Conservation (phyloP, 139 green algal species). For the Astrephomene gubernaculifera region DNA sequence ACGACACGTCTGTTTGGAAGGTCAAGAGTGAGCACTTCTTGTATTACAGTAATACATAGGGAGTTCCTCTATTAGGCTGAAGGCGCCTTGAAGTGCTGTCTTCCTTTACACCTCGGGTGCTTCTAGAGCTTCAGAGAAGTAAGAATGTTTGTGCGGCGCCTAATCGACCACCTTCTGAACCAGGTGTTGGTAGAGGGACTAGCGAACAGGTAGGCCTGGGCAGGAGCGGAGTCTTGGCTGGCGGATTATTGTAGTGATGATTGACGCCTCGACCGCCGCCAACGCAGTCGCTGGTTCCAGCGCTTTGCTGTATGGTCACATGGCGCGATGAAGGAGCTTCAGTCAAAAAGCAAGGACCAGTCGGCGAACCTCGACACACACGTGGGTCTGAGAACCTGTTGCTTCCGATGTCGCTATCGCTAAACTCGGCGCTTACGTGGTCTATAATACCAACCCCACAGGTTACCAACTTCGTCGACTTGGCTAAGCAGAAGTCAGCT, state of each 20-base stretch:
- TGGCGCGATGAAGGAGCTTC: slow-evolving; percentile 36
- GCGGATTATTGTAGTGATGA: too few species aligned
- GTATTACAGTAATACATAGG: too few species aligned
- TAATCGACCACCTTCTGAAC: slow-evolving; percentile 57
- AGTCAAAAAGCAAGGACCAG: slow-evolving; percentile 13
- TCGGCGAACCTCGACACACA: slow-evolving; percentile 27
- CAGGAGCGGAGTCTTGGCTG: too few species aligned
- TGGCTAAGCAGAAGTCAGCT: slow-evolving; percentile 23
- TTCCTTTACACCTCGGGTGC: too few species aligned
- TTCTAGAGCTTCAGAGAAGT: too few species aligned
- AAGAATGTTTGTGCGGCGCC: slow-evolving; percentile 45
- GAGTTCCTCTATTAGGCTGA: too few species aligned
- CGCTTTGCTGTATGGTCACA: slow-evolving; percentile 50
- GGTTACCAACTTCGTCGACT: slow-evolving; percentile 18
- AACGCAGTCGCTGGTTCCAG: slow-evolving; percentile 47
- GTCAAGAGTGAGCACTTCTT: too few species aligned
- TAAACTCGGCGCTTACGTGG: not conserved
- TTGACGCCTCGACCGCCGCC: not conserved
- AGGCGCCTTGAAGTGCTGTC: too few species aligned
- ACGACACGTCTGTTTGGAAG: too few species aligned
- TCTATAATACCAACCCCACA: not conserved
- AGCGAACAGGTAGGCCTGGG: slow-evolving; percentile 49
- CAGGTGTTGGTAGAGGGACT: slow-evolving; percentile 55
- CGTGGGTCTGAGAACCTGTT: not conserved
- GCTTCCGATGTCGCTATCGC: not conserved